Evolutionary conservation across 371 early-diverging fungal species (phyloP), one percentile per base, ranked within the genome.

Genomic region (Mucor velutinosus): DNA sequence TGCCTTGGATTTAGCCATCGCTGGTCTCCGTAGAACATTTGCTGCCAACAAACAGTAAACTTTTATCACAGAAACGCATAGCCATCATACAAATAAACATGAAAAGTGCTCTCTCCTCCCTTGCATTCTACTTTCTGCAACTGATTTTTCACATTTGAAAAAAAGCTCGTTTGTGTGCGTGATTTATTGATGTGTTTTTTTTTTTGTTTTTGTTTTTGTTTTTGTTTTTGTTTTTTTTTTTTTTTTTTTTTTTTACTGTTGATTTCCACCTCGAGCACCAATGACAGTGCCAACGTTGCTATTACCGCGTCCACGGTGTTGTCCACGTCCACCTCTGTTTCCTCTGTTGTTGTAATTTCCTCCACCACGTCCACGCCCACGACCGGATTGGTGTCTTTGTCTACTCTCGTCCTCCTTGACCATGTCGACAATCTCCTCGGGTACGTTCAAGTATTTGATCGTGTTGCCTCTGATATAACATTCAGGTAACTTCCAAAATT

Each of bases 401-500:
- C 77, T 81, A 56, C 74, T 66, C 67, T 88, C 82, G 49, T 84
- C 89, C 68, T 92, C 94, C 77, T 91, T 93, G 39, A 94, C 96
- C 87, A 93, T 89, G 66, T 97, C 97, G 25, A 98, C 88, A 65
- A 94, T 91, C 80, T 92, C 94, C 71, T 95, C 95, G 8, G 95
- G 97, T 21, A 98, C 88, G 58, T 96, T 92, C 70, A 98, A 83
- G 75, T 95, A 97, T 83, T 97, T 97, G 73, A 98, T 94, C 7
- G 94, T 94, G 74, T 87, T 93, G 63, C 99, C 99, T 73, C 95
- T 88, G 67, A 98, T 92, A 73, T 95, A 96, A 66, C 93, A 90
- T 76, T 97, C 98, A 11, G 93, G 87, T 51, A 97, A 80, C 30
- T 94, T 87, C 94, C 94, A 96, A 73, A 98, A 98, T 62, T 89